These are phyloP conservation scores for Pythium insidiosum DNA, from an alignment of 352 stramenopile species.

Conservation along the genomic window DNA sequence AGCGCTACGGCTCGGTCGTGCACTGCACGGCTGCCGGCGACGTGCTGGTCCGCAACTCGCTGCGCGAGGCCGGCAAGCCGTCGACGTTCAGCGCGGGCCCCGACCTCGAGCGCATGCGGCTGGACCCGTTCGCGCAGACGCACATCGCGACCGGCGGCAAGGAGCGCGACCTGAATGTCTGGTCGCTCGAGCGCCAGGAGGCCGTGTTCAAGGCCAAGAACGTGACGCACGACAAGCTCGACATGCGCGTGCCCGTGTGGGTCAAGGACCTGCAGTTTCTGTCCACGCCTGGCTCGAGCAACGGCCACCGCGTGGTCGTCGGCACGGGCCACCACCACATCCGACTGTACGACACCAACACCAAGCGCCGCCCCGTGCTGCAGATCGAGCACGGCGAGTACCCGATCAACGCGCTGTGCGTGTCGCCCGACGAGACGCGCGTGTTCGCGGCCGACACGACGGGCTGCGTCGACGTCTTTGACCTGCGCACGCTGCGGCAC, in stretches of 20 bases:
- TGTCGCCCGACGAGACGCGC: conserved; percentile 63
- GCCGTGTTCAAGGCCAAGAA: conserved; percentile 82
- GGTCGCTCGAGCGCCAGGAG: conserved; percentile 75
- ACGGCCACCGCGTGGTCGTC: conserved; percentile 61
- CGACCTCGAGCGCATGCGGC: conserved; percentile 45
- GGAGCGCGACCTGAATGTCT: conserved; percentile 74
- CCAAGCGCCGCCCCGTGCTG: conserved; percentile 66
- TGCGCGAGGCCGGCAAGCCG: conserved; percentile 28
- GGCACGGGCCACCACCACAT: conserved; percentile 76
- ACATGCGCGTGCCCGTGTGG: conserved; percentile 87
- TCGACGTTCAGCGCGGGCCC: conserved; percentile 43
- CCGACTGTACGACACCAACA: conserved; percentile 85
- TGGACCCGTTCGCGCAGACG: conserved; percentile 37
- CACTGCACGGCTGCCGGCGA: conserved; percentile 50
- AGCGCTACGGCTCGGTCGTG: conserved; percentile 58
- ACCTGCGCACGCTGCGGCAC: conserved; percentile 84
- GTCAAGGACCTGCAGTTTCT: conserved; percentile 75
- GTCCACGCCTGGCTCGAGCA: conserved; percentile 39
- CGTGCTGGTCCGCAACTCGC: conserved; percentile 39
- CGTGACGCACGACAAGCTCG: conserved; percentile 79
- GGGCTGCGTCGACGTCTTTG: conserved; percentile 83
- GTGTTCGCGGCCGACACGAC: conserved; percentile 87
- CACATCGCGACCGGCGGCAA: conserved; percentile 71
- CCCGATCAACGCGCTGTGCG: conserved; percentile 61
- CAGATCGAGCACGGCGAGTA: conserved; percentile 70